phyloP scores from a whole-genome alignment of 805 yeast species.

The Yarrowia sp. region DNA sequence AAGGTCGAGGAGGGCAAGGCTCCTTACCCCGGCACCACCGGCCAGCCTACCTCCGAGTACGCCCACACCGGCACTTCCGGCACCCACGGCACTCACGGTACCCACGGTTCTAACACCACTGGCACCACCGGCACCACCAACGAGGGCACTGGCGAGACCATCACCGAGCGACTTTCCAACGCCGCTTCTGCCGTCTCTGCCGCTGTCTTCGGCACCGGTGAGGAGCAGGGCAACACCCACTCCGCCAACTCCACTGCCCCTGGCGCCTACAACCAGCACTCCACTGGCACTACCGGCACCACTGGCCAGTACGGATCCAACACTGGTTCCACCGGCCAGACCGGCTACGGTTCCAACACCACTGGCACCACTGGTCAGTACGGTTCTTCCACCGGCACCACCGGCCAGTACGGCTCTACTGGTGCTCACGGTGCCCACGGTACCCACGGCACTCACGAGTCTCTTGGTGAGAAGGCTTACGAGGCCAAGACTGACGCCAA shows the following conservation, averaged over 20 bases:
- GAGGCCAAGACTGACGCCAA: slow-evolving; percentile 9
- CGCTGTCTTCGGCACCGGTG: slow-evolving; percentile 33
- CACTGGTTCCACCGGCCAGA: slow-evolving; percentile 5
- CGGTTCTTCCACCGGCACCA: slow-evolving; percentile 9
- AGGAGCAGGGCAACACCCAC: slow-evolving; percentile 28
- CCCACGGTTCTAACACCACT: not conserved
- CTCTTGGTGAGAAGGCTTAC: slow-evolving; percentile 31
- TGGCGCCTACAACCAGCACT: slow-evolving; percentile 10
- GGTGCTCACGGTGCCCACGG: slow-evolving; percentile 5
- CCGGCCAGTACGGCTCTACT: slow-evolving; percentile 22
- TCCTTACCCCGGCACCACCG: slow-evolving; percentile 1
- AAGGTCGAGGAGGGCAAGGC: slow-evolving; percentile 8
- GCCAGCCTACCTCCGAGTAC: not conserved
- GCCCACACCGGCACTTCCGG: slow-evolving; percentile 16
- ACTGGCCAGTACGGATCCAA: slow-evolving; percentile 4
- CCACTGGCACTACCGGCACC: slow-evolving; percentile 17
- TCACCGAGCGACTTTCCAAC: slow-evolving; percentile 18
- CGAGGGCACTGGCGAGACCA: slow-evolving; percentile 5
- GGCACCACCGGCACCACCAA: not conserved
- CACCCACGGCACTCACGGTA: not conserved
- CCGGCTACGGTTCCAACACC: slow-evolving; percentile 20
- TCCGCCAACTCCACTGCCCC: slow-evolving; percentile 18
- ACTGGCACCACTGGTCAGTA: slow-evolving; percentile 21
- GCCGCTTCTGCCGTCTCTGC: slow-evolving; percentile 38
- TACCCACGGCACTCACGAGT: slow-evolving; percentile 9